Base-by-base conservation (phyloP, 139 green algal genomes). In the Mesotaenium endlicherianum region DNA sequence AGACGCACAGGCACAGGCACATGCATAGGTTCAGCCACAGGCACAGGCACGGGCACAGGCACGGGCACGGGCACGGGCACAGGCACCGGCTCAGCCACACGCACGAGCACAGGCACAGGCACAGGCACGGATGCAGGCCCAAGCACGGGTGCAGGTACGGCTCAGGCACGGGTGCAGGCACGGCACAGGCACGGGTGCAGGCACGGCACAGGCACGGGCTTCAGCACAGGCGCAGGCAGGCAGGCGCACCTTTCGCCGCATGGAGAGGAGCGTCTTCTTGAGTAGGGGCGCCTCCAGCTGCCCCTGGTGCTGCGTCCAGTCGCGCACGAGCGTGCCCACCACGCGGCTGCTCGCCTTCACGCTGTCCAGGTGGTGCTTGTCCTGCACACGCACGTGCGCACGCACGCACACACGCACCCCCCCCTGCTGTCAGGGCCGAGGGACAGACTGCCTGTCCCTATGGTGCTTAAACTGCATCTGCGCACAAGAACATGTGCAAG, bases 291-390 rank as follows among this genome's bases (percentile, higher is more conserved):
- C 11, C 57, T 26, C 55, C 14, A 80, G 55, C 40, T 14, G 16
- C 40, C 16, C 17, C 57, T 76, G 14, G 55, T 16, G 16, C 14
- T 75, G 14, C 55, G 67, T 14, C 71, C 71, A 80, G 44, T 80
- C 17, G 11, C 71, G 44, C 42, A 76, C 30, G 14, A 80, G 17
- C 14, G 67, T 14, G 47, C 47, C 16, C 14, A 80, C 11, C 16
- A 80, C 71, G 14, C 55, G 67, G 11, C 14, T 81, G 47, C 71
- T 77, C 14, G 44, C 71, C 16, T 42, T 16, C 55, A 80, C 14
- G 31, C 57, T 75, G 14, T 80, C 71, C 55, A 80, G 31, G 31
- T 80, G 71, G 71, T 81, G 44, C 42, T 80, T 80, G 14, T 80
- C 71, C 71, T 80, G 71, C 14, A 76, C 14, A 75, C 11, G 16